Evolutionary conservation across 345 rosid species (phyloP), one percentile per base, ranked within the genome.

Genomic region (Populus pruinosa): DNA sequence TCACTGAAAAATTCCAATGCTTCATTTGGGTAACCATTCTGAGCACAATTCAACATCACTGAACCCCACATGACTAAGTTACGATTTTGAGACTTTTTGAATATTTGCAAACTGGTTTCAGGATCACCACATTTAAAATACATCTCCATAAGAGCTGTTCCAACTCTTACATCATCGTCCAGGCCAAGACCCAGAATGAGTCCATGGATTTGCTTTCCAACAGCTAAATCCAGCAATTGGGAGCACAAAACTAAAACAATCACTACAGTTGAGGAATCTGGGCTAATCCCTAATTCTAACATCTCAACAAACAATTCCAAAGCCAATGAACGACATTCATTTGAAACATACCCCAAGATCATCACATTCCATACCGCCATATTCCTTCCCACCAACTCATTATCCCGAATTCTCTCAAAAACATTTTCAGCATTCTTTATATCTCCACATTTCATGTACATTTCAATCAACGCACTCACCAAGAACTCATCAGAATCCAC

Each of bases 381-480:
- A 81, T 86, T 86, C 69, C 23, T 74, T 68, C 69, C 83, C 35
- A 74, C 50, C 12, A 29, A 61, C 35, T 86, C 76, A 12, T 71
- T 47, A 14, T 71, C 67, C 38, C 70, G 17, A 75, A 78, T 53
- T 25, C 77, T 75, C 43, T 16, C 72, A 70, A 84, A 83, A 68
- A 88, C 80, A 73, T 38, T 33, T 75, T 84, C 71, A 49, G 86
- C 83, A 72, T 53, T 82, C 79, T 76, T 79, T 27, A 87, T 41
- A 61, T 84, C 83, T 20, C 81, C 77, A 27, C 86, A 86, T 81
- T 86, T 86, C 88, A 86, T 84, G 74, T 86, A 88, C 89, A 86
- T 81, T 35, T 84, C 86, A 61, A 83, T 78, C 77, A 86, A 74
- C 16, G 75, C 84, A 39, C 85, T 80, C 56, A 79, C 79, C 82